phyloP scores from a whole-genome alignment of 306 rosid species.

The Fragaria vesca region DNA sequence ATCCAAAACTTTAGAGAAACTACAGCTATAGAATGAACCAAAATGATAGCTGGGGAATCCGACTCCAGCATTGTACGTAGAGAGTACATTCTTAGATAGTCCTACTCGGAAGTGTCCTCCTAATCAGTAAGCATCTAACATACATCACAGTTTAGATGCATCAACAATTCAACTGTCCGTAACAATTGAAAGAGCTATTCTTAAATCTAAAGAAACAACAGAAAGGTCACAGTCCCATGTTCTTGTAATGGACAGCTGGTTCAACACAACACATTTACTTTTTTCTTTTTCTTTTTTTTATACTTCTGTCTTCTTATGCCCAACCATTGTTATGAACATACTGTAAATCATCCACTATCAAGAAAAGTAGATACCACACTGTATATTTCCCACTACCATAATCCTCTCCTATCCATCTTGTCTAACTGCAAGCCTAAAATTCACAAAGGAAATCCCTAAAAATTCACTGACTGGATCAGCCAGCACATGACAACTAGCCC shows the following conservation, averaged over 20 bases:
- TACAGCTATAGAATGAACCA: background rate
- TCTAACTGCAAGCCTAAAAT: slow-evolving; percentile 1
- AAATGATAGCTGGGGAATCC: slow-evolving; percentile 5
- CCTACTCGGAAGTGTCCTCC: background rate
- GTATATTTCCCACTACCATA: slow-evolving; percentile 1
- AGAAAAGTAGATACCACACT: background rate
- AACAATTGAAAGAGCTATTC: background rate
- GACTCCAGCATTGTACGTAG: background rate
- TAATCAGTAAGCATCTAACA: slow-evolving; percentile 2
- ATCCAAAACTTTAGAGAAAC: slow-evolving; percentile 4
- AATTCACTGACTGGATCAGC: background rate
- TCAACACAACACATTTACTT: slow-evolving; percentile 1
- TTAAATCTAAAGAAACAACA: background rate
- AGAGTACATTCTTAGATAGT: background rate
- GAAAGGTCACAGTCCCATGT: background rate
- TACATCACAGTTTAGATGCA: background rate
- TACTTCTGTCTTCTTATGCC: background rate
- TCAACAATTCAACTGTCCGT: background rate
- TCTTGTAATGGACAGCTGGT: background rate
- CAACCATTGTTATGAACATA: background rate
- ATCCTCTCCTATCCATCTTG: background rate
- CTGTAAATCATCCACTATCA: background rate
- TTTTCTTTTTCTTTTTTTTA: background rate
- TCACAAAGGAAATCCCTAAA: background rate
- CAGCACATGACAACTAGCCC: slow-evolving; percentile 1